Percentiles rank a stretch among this genome's conserved stretches.
phyloP scores from a whole-genome alignment of 805 yeast species.

The Lipomyces lipofer region DNA sequence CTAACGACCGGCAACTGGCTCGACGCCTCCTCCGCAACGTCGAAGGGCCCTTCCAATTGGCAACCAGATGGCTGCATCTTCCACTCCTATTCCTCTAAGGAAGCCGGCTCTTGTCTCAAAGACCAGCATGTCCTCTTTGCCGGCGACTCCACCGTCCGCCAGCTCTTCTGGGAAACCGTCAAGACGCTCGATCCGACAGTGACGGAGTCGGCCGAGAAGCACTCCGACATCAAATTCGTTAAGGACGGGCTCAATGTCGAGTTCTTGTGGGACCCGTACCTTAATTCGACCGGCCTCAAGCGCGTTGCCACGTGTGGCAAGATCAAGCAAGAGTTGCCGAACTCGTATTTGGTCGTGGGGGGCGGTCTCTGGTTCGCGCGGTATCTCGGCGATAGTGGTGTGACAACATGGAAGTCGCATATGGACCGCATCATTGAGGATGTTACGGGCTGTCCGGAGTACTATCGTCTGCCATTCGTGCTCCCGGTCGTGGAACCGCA shows the following conservation, averaged over 20 bases:
- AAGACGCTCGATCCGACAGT: conserved; percentile 29
- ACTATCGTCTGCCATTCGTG: conserved; percentile 19
- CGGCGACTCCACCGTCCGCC: conserved; percentile 35
- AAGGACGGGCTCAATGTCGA: conserved; percentile 25
- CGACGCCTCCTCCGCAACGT: conserved; percentile 3
- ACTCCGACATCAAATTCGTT: conserved; percentile 21
- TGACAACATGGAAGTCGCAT: conserved; percentile 20
- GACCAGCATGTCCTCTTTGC: conserved; percentile 30
- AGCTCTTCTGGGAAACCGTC: conserved; percentile 33
- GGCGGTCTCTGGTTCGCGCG: conserved; percentile 31
- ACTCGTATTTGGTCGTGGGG: conserved; percentile 20
- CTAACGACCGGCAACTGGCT: conserved; percentile 24
- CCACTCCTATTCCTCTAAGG: conserved; percentile 24
- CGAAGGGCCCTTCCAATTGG: conserved; percentile 29
- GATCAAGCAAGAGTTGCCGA: conserved; percentile 7
- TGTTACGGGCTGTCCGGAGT: conserved; percentile 7
- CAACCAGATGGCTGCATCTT: conserved; percentile 33
- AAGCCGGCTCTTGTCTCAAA: conserved; percentile 25
- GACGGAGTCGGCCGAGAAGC: conserved; percentile 26
- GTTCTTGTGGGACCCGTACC: conserved; percentile 32
- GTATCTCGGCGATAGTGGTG: conserved; percentile 26
- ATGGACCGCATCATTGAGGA: conserved; percentile 17
- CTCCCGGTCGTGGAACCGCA: conserved; percentile 26
- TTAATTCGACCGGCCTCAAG: conserved; percentile 23
- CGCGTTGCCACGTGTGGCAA: conserved; percentile 11